Base-by-base conservation (phyloP, 495 filamentous ascomycete genomes). In the Amphirosellinia nigrospora region DNA sequence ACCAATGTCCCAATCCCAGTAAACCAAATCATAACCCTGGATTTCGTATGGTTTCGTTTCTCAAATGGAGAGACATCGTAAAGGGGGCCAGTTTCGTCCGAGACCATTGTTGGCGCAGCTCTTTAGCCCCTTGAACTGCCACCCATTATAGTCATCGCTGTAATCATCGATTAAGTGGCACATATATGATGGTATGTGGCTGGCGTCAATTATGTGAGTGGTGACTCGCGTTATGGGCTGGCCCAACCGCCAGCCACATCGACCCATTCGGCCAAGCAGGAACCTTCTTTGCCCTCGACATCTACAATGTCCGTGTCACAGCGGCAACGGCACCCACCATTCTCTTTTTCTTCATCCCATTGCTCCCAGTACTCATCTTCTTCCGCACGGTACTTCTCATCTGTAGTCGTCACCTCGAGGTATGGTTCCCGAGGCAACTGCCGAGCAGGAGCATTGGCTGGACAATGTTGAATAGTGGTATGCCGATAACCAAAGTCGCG, bases 301-400 rank as follows among this genome's bases (percentile, higher is more conserved):
- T 99, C 96, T 30, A 93, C 91, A 75, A 98, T 97, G 79, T 98
- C 96, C n/a, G 94, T 98, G 78, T 99, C 96, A 79, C 96, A 99
- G 73, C 91, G 90, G 86, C 96, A 99, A 77, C 96, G 86, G 83
- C 96, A 99, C 39, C 96, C 96, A 26, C 96, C 96, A 75, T 98
- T 98, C 84, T 98, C 94, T 82, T 94, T 93, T 69, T 90, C 91
- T 9, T 88, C 80, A 78, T 99, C 96, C 74, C 87, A 91, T 26
- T 87, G 88, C 34, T 93, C 94, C 96, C 96, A 99, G 84, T 98
- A 99, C 68, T 94, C 90, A 73, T 98, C 96, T 81, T 99, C 96
- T 81, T 97, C 94, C 70, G 89, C 89, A 39, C 95, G 91, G 82
- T 92, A 90, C 81, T 93, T 93, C 79, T 94, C 91, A 72, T 98